Base-by-base conservation (phyloP, 345 rosid species). In the Citrus hindsii region DNA sequence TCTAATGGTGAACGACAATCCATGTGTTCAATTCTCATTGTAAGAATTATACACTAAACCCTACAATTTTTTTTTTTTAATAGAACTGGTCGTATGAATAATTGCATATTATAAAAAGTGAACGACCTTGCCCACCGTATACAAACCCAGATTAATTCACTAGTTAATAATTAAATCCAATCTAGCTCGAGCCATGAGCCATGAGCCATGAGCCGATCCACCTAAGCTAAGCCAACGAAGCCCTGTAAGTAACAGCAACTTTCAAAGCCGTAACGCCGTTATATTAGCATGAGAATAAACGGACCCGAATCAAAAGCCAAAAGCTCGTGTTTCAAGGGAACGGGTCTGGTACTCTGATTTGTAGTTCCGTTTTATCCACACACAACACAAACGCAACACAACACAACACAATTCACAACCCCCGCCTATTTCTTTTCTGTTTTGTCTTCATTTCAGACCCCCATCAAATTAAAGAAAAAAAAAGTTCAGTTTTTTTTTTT, bases 351-450 rank as follows among this genome's bases (percentile, higher is more conserved):
- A 40, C 46, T 9, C 46, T 40, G 81, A 80, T 68, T 69, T 55
- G 18, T 33, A 32, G 38, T 27, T 63, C 74, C 48, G n/a, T 76
- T 79, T 75, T 77, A 69, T 78, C 65, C 67, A 18, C 22, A 9
- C n/a, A n/a, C n/a, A n/a, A n/a, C 30, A n/a, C 27, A 40, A 65
- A 32, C n/a, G n/a, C n/a, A n/a, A n/a, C 40, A 30, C 68, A 64
- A 7, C 48, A 19, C 28, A 65, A 32, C 24, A 30, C 68, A 64
- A 21, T 38, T 10, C 69, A 18, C 28, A 27, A 33, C 53, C 69
- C 81, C 80, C 80, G 83, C 87, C 77, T 78, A 63, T 81, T 79
- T 76, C 77, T 79, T 83, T 76, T 71, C 73, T 75, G 75, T 76
- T 77, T 79, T 79, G 79, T 85, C 84, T 79, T 79, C 24, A 42